Evolutionary conservation across 257 asterid species (phyloP).

Genomic region (Scutellaria barbata): DNA sequence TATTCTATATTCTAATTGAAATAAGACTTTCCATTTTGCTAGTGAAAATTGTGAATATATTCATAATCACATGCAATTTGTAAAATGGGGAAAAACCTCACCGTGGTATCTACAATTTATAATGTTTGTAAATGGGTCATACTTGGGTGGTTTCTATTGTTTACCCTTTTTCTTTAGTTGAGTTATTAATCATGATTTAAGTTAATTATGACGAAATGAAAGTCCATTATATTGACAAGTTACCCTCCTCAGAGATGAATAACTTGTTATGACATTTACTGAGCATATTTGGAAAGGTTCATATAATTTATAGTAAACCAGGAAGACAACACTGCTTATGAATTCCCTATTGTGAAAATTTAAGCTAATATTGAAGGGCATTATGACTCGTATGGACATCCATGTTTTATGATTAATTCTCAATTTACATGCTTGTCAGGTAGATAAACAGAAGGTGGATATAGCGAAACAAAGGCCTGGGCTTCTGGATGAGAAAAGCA

Average conservation of each 20-base stretch:
- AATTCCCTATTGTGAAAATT: too few relatives aligned
- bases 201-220: too few relatives aligned
- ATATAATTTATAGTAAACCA: not conserved
- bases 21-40: too few relatives aligned
- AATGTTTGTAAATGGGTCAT: not conserved
- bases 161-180: not conserved
- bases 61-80: too few relatives aligned
- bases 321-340: too few relatives aligned
- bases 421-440: slow-evolving; percentile 49
- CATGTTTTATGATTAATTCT: slow-evolving; percentile 33
- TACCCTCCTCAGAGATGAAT: not conserved
- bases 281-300: not conserved
- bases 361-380: slow-evolving; percentile 31
- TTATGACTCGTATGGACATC: slow-evolving; percentile 33
- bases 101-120: not conserved
- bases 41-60: too few relatives aligned
- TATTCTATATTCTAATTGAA: too few relatives aligned
- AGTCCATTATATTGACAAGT: not conserved
- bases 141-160: not conserved
- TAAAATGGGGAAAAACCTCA: too few relatives aligned
- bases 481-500: slow-evolving; percentile 45
- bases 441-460: slow-evolving; percentile 41
- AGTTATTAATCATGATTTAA: not conserved
- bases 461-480: slow-evolving; percentile 47
- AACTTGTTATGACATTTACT: not conserved